Percentiles rank a stretch among this genome's conserved stretches.
Conservation (phyloP, 257 asterid genomes). For the Solanum pennellii region DNA sequence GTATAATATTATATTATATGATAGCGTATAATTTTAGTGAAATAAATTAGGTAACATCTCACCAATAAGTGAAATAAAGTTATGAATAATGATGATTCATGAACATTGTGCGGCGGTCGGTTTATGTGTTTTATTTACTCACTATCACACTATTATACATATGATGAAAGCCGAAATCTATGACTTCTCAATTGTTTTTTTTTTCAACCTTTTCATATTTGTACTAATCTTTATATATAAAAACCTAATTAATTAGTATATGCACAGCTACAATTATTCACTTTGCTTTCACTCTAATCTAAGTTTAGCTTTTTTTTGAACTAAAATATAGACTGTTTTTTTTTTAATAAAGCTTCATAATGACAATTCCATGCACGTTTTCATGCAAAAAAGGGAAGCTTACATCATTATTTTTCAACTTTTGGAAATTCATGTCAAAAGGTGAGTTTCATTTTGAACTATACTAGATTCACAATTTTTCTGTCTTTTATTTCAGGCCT, state of each 20-base stretch:
- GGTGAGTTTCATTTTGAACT: slow-evolving; percentile 6
- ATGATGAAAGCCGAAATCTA: slow-evolving; percentile 13
- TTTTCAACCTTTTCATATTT: not conserved
- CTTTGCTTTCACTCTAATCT: not conserved
- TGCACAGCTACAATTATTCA: not conserved
- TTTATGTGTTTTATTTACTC: not conserved
- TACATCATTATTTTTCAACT: slow-evolving; percentile 21
- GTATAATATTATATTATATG: no score
- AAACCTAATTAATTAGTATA: not conserved
- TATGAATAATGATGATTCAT: not conserved
- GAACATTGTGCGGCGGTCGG: not conserved
- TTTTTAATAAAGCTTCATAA: not conserved
- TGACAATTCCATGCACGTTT: not conserved
- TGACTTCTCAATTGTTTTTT: slow-evolving; percentile 5
- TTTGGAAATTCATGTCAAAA: slow-evolving; percentile 31
- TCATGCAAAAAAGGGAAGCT: not conserved
- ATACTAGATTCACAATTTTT: not conserved
- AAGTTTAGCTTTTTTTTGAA: not conserved
- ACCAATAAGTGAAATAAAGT: not conserved
- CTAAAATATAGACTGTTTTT: not conserved
- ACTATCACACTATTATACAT: not conserved
- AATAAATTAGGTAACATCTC: not conserved
- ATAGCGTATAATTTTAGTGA: not conserved
- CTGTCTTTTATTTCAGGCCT: not conserved
- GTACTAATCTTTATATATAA: not conserved